Evolutionary conservation across 345 rosid genomes (phyloP), one percentile per base, ranked within the genome.

Genomic region (Lepidium sativum): DNA sequence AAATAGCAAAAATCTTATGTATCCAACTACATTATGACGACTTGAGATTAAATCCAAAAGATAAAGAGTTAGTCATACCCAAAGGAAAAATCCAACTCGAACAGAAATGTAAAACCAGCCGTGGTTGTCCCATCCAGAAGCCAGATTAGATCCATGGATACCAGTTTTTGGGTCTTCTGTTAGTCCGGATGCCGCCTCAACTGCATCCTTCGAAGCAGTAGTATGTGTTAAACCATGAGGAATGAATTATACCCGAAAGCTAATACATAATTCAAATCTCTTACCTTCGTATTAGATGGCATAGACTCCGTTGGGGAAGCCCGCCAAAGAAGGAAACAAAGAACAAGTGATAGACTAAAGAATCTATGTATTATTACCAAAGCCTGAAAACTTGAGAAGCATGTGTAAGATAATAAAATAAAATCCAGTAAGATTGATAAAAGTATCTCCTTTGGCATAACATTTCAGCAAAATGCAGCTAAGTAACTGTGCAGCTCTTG

Each of bases 321-420:
- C 6, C 70, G 83, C 96, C 96, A 92, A 38, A 92, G 80, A 69
- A 85, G 27, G 68, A 86, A 89, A 77, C 91, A 87, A 16, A 84
- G 63, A 63, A 86, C 79, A 40, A 89, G 90, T 4, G 95, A 85
- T 27, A 87, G 58, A 75, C 98, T 84, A 81, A 92, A 92, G 80
- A 92, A 89, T 74, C 98, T 86, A 80, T 86, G 96, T 78, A 92
- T 85, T 68, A 84, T 79, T 77, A 84, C 84, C 84, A 92, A 85
- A 69, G 90, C 98, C 98, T 89, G 95, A 54, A 79, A 82, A 78
- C 82, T 64, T 77, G 76, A 84, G 56, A 78, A 73, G 60, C 74
- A 79, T 43, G 63, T 29, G 66, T 80, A 63, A 83, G 62, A 50
- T 20, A 17, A 23, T 49, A 32, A 41, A 47, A 41, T 29, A 27